These are phyloP conservation scores for Trichocomaceae sp. DNA, from an alignment of 2,329 filamentous ascomycete species.

Conservation along the genomic window DNA sequence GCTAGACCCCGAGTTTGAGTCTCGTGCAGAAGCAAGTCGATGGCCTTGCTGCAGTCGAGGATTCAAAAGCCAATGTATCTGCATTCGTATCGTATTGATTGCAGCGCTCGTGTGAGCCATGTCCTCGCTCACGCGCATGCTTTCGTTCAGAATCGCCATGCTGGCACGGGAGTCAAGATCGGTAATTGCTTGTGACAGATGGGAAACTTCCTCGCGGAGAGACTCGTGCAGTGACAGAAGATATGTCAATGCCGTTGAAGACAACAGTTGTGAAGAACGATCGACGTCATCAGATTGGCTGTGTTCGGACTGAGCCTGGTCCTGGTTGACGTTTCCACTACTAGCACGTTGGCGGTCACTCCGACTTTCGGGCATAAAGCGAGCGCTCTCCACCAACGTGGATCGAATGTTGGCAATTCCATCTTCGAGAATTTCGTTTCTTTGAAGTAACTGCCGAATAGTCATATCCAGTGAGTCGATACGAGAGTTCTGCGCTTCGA, in stretches of 20 bases:
- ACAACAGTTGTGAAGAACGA: conserved; percentile 22
- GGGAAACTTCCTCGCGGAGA: conserved; percentile 53
- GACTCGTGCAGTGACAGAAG: conserved; percentile 56
- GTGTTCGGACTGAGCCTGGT: conserved; percentile 3
- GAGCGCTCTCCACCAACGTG: conserved; percentile 30
- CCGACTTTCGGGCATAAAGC: conserved; percentile 9
- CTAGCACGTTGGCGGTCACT: background rate
- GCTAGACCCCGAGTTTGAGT: conserved; percentile 14
- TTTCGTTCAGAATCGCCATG: conserved; percentile 59
- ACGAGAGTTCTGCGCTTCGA: conserved; percentile 38
- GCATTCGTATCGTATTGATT: conserved; percentile 52
- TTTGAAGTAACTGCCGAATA: conserved; percentile 39
- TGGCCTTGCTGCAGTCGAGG: conserved; percentile 45
- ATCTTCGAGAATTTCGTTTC: conserved; percentile 43
- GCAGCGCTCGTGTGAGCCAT: conserved; percentile 56
- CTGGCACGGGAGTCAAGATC: conserved; percentile 56
- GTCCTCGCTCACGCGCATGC: conserved; percentile 55
- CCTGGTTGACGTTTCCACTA: background rate
- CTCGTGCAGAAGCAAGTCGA: conserved; percentile 11
- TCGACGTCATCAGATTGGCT: conserved; percentile 10
- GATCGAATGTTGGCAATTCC: conserved; percentile 38
- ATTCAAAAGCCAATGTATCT: conserved; percentile 58
- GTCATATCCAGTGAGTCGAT: conserved; percentile 41
- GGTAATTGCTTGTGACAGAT: conserved; percentile 48
- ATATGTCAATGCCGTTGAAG: conserved; percentile 47